Percentiles rank a stretch among this genome's conserved stretches.
phyloP scores from a whole-genome alignment of 495 filamentous ascomycete species.

The Aspergillus kassunensis region DNA sequence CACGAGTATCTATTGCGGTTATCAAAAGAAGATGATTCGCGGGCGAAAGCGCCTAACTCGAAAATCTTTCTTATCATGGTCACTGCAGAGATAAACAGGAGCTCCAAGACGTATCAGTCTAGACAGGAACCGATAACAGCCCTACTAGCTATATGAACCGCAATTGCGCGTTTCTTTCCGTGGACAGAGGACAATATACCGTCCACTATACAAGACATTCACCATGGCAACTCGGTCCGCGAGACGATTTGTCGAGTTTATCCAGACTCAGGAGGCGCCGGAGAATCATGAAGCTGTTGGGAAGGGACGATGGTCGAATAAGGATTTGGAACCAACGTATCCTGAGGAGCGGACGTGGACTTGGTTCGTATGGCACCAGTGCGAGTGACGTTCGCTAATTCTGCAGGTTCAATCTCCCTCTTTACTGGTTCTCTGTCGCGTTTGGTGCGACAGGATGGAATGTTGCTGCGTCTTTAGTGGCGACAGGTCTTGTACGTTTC shows the following conservation, averaged over 20 bases:
- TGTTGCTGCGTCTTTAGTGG: neutral
- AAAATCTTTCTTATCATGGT: no score
- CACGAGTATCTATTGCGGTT: no score
- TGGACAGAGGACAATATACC: no score
- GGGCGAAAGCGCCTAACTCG: no score
- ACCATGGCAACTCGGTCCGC: neutral
- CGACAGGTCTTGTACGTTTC: neutral
- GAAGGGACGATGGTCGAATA: slow-evolving; percentile 5
- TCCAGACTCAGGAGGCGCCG: slow-evolving; percentile 1
- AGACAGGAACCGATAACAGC: no score
- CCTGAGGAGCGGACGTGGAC: slow-evolving; percentile 9
- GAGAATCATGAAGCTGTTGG: neutral
- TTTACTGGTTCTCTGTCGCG: slow-evolving; percentile 5
- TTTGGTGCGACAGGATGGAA: slow-evolving; percentile 9
- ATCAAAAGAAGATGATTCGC: no score
- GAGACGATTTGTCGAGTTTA: neutral
- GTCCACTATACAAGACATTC: neutral
- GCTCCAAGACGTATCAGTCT: no score
- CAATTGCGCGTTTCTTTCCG: no score
- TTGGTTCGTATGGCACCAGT: neutral
- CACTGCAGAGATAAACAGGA: no score
- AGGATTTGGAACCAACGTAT: slow-evolving; percentile 6
- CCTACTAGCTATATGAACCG: neutral
- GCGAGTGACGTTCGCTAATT: neutral
- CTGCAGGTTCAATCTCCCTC: neutral